These are phyloP conservation scores for Suillus subalutaceus DNA, from an alignment of 768 basidiomycete genomes.

Conservation along the genomic window DNA sequence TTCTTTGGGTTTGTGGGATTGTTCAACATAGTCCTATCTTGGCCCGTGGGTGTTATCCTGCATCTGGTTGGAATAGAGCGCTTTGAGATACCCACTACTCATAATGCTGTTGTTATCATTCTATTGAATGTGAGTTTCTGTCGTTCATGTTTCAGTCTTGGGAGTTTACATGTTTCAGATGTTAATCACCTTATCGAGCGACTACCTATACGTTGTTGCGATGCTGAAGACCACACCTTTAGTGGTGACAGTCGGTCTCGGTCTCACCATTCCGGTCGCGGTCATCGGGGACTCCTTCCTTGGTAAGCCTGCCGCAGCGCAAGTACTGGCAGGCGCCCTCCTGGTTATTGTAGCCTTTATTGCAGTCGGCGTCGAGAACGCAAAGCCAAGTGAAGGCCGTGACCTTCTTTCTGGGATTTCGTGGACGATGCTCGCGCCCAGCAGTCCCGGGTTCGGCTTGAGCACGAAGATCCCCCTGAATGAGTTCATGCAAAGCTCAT, in stretches of 20 bases:
- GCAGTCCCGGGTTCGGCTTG: slow-evolving; percentile 12
- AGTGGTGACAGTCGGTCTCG: slow-evolving; percentile 90
- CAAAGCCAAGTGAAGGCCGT: slow-evolving; percentile 40
- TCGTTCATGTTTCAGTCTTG: neutral
- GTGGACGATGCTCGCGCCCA: slow-evolving; percentile 10
- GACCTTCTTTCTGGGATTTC: slow-evolving; percentile 10
- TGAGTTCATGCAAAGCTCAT: neutral
- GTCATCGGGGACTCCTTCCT: slow-evolving; percentile 80
- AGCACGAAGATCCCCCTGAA: slow-evolving; percentile 14
- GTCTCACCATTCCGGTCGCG: slow-evolving; percentile 91
- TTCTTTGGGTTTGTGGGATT: slow-evolving; percentile 95
- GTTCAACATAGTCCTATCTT: slow-evolving; percentile 75
- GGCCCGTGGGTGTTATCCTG: slow-evolving; percentile 79
- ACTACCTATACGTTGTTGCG: slow-evolving; percentile 84
- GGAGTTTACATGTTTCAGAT: slow-evolving; percentile 50
- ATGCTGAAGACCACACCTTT: slow-evolving; percentile 98
- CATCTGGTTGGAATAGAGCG: slow-evolving; percentile 72
- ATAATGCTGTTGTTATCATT: slow-evolving; percentile 50
- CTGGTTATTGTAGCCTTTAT: slow-evolving; percentile 80
- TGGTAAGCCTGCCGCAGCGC: slow-evolving; percentile 53
- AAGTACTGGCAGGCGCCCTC: slow-evolving; percentile 73
- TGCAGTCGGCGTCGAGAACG: slow-evolving; percentile 64
- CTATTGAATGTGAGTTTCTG: slow-evolving; percentile 54
- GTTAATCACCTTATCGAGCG: slow-evolving; percentile 80
- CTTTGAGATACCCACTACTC: slow-evolving; percentile 69